Percentiles rank a stretch among this genome's conserved stretches.
Evolutionary conservation across 192 early-diverging fungal genomes (phyloP).

Genomic region (Gamsiella multidivaricata): DNA sequence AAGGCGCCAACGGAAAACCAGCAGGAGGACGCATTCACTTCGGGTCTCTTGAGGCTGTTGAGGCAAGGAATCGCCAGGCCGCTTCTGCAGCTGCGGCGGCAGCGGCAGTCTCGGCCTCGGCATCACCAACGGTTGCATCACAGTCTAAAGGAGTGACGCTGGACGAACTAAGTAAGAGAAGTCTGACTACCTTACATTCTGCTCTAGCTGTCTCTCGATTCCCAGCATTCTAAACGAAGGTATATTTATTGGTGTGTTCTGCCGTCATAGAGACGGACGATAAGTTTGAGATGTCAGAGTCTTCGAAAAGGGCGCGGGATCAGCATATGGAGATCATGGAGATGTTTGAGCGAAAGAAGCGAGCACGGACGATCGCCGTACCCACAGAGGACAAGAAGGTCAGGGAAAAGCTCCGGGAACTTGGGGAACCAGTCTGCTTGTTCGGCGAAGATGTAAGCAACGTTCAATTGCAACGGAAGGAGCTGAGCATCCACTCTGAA

Average conservation of each 20-base stretch:
- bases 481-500: too few species aligned
- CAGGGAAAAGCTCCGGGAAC: conserved; percentile 75
- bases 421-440: conserved; percentile 87
- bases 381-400: conserved; percentile 92
- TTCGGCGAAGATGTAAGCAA: conserved; percentile 92
- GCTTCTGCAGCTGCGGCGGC: conserved; percentile 34
- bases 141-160: conserved; percentile 12
- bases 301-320: conserved; percentile 58
- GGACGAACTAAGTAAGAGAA: conserved; percentile 33
- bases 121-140: conserved; percentile 9
- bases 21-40: conserved; percentile 66
- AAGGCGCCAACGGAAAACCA: conserved; percentile 52
- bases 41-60: conserved; percentile 67
- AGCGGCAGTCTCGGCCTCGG: neutral
- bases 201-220: neutral
- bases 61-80: conserved; percentile 57
- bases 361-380: conserved; percentile 83
- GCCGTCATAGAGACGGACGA: conserved; percentile 36
- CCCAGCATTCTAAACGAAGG: too few species aligned
- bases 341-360: conserved; percentile 80
- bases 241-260: too few species aligned
- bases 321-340: conserved; percentile 68
- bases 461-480: too few species aligned
- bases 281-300: conserved; percentile 58
- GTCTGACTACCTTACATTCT: neutral